Evolutionary conservation across 2,329 filamentous ascomycete genomes (phyloP).

Genomic region (Talaromyces rugulosus): DNA sequence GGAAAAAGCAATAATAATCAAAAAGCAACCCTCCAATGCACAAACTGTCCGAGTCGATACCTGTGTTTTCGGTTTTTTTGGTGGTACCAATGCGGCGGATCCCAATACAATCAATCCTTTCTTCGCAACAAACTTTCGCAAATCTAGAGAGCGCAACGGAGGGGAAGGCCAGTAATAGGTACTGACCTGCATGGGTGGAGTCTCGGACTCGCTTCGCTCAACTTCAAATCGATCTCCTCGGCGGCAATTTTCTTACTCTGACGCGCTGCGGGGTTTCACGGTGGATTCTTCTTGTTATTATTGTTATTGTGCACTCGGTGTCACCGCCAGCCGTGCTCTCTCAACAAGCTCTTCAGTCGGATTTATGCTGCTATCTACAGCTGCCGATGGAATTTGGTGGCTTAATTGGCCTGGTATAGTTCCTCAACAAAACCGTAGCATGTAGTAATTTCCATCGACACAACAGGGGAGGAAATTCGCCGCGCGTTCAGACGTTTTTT

Average conservation of each 20-base stretch:
- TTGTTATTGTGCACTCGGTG: background rate
- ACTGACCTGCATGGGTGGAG: background rate
- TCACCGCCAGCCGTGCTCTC: background rate
- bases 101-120: background rate
- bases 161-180: background rate
- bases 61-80: background rate
- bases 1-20: background rate
- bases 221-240: constrained; percentile 1
- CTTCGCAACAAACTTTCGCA: background rate
- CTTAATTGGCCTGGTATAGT: constrained; percentile 1
- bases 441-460: background rate
- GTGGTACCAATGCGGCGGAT: background rate
- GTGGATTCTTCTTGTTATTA: background rate
- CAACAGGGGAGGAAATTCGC: background rate
- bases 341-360: background rate
- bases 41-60: too few species aligned
- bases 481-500: background rate
- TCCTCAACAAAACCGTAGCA: background rate
- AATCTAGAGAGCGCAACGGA: background rate
- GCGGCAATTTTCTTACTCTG: constrained; percentile 17
- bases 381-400: background rate
- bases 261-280: constrained; percentile 25
- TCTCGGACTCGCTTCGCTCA: background rate
- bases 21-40: background rate
- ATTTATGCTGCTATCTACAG: background rate